These are phyloP conservation scores for Tolypocladium capitatum DNA, from an alignment of 2,329 filamentous ascomycete species.

Conservation along the genomic window DNA sequence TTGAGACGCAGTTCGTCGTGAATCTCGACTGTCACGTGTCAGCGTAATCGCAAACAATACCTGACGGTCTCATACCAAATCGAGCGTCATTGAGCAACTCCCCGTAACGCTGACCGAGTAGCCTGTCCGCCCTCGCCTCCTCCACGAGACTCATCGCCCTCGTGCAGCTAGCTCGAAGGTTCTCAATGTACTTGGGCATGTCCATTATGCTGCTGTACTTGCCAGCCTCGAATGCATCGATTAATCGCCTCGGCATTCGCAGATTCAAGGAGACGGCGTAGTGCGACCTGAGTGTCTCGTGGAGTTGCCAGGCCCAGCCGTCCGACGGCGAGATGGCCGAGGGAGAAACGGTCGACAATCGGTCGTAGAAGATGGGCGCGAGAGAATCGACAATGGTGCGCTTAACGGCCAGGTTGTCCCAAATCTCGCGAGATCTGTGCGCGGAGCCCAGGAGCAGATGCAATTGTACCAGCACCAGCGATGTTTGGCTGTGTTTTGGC, in stretches of 20 bases:
- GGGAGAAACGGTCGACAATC: slow-evolving; percentile 38
- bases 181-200: slow-evolving; percentile 30
- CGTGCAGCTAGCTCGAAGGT: slow-evolving; percentile 36
- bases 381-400: slow-evolving; percentile 44
- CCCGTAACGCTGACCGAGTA: slow-evolving; percentile 25
- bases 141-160: slow-evolving; percentile 39
- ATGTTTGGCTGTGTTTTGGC: slow-evolving; percentile 31
- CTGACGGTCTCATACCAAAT: slow-evolving; percentile 24
- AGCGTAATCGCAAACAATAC: neutral
- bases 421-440: slow-evolving; percentile 31
- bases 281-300: slow-evolving; percentile 30
- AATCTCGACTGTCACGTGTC: slow-evolving; percentile 23
- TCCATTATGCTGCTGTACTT: slow-evolving; percentile 38
- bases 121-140: slow-evolving; percentile 31
- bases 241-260: slow-evolving; percentile 26
- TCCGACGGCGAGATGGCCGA: slow-evolving; percentile 20
- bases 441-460: slow-evolving; percentile 38
- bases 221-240: slow-evolving; percentile 34
- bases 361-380: slow-evolving; percentile 40
- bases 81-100: slow-evolving; percentile 30
- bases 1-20: slow-evolving; percentile 24
- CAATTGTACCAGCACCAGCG: slow-evolving; percentile 37
- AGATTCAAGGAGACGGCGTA: slow-evolving; percentile 33
- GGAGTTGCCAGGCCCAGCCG: slow-evolving; percentile 19
- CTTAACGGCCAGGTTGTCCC: slow-evolving; percentile 40